Evolutionary conservation across 2,329 filamentous ascomycete species (phyloP).

Genomic region (Fusarium verrucosum): DNA sequence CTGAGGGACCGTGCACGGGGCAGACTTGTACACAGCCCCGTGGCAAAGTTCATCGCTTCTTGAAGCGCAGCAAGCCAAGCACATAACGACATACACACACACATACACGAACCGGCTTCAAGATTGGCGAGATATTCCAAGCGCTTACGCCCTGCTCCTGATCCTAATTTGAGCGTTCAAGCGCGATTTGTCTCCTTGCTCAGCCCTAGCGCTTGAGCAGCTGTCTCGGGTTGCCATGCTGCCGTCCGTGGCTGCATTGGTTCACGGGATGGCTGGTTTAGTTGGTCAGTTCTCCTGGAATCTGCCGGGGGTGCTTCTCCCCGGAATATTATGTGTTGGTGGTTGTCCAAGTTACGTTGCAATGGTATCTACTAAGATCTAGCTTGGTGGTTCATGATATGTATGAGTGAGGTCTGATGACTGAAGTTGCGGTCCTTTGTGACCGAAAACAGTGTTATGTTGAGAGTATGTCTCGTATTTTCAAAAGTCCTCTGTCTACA

Average conservation of each 20-base stretch:
- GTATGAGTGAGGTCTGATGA: background rate
- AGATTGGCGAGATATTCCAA: slow-evolving; percentile 5
- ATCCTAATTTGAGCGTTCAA: slow-evolving; percentile 20
- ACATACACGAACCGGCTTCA: too few relatives aligned
- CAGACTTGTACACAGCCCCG: slow-evolving; percentile 35
- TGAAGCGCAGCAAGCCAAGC: slow-evolving; percentile 21
- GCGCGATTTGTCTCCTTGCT: background rate
- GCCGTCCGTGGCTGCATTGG: slow-evolving; percentile 18
- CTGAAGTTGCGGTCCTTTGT: background rate
- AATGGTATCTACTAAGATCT: background rate
- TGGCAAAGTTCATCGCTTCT: slow-evolving; percentile 29
- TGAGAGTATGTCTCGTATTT: background rate
- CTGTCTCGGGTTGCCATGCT: slow-evolving; percentile 1
- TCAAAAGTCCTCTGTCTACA: background rate
- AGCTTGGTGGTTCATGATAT: slow-evolving; percentile 5
- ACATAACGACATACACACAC: too few relatives aligned
- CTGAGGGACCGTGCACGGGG: slow-evolving; percentile 30
- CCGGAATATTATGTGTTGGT: background rate
- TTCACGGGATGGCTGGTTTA: slow-evolving; percentile 20
- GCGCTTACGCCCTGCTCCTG: background rate
- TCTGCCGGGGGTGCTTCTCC: background rate
- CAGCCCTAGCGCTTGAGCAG: slow-evolving; percentile 17
- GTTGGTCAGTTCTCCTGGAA: background rate
- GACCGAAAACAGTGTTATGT: background rate
- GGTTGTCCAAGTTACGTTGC: background rate